Evolutionary conservation across 345 rosid species (phyloP).

Genomic region (Clarkia xantiana): DNA sequence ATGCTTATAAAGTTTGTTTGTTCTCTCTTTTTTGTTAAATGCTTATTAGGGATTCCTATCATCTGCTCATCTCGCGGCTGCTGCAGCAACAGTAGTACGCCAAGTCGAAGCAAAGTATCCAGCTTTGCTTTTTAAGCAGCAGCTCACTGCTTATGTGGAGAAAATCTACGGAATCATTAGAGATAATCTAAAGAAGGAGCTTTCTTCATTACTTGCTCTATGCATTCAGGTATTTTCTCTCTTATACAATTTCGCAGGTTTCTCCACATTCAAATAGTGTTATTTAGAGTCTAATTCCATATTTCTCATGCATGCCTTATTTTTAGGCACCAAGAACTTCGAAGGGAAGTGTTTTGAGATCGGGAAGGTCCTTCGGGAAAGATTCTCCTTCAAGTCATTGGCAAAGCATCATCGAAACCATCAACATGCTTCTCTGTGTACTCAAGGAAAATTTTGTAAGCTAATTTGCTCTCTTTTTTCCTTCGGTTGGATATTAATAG

Average conservation of each 20-base stretch:
- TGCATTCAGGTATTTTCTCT: conserved; percentile 66
- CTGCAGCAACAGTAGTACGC: conserved; percentile 60
- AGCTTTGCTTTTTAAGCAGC: conserved; percentile 93
- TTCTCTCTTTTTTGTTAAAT: too few relatives aligned
- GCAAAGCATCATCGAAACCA: conserved; percentile 87
- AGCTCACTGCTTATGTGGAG: conserved; percentile 93
- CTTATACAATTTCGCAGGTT: too few relatives aligned
- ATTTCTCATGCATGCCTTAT: not conserved
- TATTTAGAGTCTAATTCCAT: too few relatives aligned
- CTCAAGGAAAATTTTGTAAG: conserved; percentile 82
- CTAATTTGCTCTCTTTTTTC: conserved; percentile 2
- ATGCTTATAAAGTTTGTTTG: too few relatives aligned
- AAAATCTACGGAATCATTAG: conserved; percentile 89
- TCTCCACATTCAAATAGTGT: too few relatives aligned
- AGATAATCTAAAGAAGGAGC: conserved; percentile 87
- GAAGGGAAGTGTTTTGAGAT: conserved; percentile 61
- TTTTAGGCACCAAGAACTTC: conserved; percentile 82
- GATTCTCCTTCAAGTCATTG: conserved; percentile 79
- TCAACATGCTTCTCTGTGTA: conserved; percentile 59
- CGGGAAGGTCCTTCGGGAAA: conserved; percentile 70
- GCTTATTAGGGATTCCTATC: conserved; percentile 72
- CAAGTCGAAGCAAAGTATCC: conserved; percentile 95
- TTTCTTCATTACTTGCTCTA: conserved; percentile 54
- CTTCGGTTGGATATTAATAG: not conserved
- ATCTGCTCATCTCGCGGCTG: conserved; percentile 59